phyloP scores from a whole-genome alignment of 345 rosid species.

The Arabidopsis arenosa region DNA sequence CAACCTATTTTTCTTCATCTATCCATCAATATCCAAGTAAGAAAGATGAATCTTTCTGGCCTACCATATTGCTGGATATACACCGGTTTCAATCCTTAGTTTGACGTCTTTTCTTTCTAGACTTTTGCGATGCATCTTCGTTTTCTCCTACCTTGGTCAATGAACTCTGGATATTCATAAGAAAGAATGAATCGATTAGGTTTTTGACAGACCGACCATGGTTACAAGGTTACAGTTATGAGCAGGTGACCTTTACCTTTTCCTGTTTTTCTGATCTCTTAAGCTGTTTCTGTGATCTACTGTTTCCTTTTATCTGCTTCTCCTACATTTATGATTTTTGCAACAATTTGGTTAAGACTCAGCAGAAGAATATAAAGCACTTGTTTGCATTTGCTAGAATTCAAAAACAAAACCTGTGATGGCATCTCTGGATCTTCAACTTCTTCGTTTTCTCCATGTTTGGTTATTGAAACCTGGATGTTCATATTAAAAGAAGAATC shows the following conservation, averaged over 20 bases:
- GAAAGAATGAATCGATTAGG: slow-evolving; percentile 18
- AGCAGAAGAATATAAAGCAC: slow-evolving; percentile 19
- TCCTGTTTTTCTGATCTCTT: slow-evolving; percentile 30
- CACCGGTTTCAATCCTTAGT: slow-evolving; percentile 33
- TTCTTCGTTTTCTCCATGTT: slow-evolving; percentile 8
- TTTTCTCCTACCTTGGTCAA: slow-evolving; percentile 7
- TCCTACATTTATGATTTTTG: slow-evolving; percentile 18
- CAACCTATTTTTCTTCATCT: slow-evolving; percentile 11
- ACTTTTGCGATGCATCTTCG: background rate
- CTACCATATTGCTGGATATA: slow-evolving; percentile 8
- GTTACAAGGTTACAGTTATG: slow-evolving; percentile 9
- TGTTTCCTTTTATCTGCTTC: slow-evolving; percentile 35
- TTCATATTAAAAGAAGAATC: background rate
- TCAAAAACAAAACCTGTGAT: slow-evolving; percentile 29
- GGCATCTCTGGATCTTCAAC: slow-evolving; percentile 5
- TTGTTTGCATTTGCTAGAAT: background rate
- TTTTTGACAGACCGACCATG: slow-evolving; percentile 5
- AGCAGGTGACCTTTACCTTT: slow-evolving; percentile 30
- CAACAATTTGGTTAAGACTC: slow-evolving; percentile 9
- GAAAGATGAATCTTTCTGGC: background rate
- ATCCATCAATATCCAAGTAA: slow-evolving; percentile 4
- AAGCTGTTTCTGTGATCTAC: slow-evolving; percentile 29
- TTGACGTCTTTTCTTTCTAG: slow-evolving; percentile 42
- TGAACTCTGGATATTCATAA: slow-evolving; percentile 27
- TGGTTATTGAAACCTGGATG: slow-evolving; percentile 35